Evolutionary conservation across 2,329 filamentous ascomycete species (phyloP).

Genomic region (Rhynchosporium graminicola): DNA sequence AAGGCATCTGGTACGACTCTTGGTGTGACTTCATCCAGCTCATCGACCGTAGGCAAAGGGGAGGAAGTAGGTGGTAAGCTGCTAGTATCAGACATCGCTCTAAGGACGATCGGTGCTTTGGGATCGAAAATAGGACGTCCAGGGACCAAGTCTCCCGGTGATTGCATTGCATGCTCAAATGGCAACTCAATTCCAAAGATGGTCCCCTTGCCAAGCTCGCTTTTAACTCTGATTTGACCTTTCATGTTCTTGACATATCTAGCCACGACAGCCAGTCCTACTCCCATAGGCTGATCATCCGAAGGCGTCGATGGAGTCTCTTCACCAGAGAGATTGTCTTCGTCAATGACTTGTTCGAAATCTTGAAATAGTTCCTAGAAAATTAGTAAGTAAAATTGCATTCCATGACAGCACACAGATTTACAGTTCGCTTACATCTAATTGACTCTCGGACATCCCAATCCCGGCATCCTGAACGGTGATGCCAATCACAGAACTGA

Average conservation of each 20-base stretch:
- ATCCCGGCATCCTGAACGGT: slow-evolving; percentile 73
- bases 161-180: slow-evolving; percentile 47
- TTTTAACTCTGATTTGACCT: slow-evolving; percentile 80
- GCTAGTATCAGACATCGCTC: slow-evolving; percentile 12
- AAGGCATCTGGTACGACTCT: not conserved
- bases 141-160: not conserved
- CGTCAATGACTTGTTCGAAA: slow-evolving; percentile 57
- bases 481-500: slow-evolving; percentile 68
- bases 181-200: slow-evolving; percentile 79
- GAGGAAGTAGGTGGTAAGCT: not conserved
- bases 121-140: not conserved
- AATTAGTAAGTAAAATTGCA: not conserved
- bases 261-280: slow-evolving; percentile 84
- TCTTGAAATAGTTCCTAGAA: slow-evolving; percentile 52
- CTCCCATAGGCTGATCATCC: slow-evolving; percentile 60
- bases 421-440: slow-evolving; percentile 45
- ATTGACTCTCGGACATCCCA: slow-evolving; percentile 64
- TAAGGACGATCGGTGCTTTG: not conserved
- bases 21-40: not conserved
- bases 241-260: slow-evolving; percentile 86
- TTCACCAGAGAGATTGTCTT: slow-evolving; percentile 4
- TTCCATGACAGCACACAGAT: not conserved
- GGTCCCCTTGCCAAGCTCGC: slow-evolving; percentile 81
- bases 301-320: slow-evolving; percentile 30
- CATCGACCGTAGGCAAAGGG: not conserved